Percentiles rank a stretch among this genome's conserved stretches.
Conservation (phyloP, 768 basidiomycete species). For the Lyophyllum atratum region DNA sequence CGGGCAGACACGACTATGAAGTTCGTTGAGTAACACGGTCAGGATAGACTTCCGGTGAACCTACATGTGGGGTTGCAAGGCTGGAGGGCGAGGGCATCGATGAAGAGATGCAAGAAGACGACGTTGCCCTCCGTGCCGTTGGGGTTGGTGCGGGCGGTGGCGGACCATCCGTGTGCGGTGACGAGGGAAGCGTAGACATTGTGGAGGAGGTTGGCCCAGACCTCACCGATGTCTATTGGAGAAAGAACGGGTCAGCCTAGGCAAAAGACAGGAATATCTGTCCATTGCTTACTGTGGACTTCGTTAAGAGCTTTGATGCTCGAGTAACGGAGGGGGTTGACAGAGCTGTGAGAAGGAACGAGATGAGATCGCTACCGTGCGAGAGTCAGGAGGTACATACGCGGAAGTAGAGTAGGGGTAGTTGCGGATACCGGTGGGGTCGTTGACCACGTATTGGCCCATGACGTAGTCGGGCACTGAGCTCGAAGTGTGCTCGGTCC, state of each 20-base stretch:
- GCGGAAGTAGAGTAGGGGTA: constrained; percentile 58
- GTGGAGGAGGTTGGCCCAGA: constrained; percentile 48
- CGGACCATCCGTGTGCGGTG: constrained; percentile 30
- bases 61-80: constrained; percentile 47
- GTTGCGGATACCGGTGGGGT: constrained; percentile 52
- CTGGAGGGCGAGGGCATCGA: constrained; percentile 49
- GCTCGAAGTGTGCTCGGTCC: constrained; percentile 44
- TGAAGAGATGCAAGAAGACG: constrained; percentile 48
- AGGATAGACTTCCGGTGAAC: constrained; percentile 7
- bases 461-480: constrained; percentile 40
- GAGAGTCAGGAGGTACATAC: constrained; percentile 24
- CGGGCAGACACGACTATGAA: constrained; percentile 41
- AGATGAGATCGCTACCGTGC: not conserved
- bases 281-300: constrained; percentile 41
- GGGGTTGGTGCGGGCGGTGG: constrained; percentile 39
- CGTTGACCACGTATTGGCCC: constrained; percentile 57
- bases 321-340: constrained; percentile 48
- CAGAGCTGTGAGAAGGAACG: constrained; percentile 21
- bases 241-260: not conserved
- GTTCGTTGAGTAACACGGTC: not conserved
- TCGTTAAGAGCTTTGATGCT: constrained; percentile 37
- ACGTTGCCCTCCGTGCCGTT: constrained; percentile 42
- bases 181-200: constrained; percentile 42
- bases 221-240: constrained; percentile 48
- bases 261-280: not conserved